Percentiles rank a stretch among this genome's conserved stretches.
These are phyloP conservation scores for Claviceps digitariae DNA, from an alignment of 2,329 filamentous ascomycete species.

Conservation along the genomic window DNA sequence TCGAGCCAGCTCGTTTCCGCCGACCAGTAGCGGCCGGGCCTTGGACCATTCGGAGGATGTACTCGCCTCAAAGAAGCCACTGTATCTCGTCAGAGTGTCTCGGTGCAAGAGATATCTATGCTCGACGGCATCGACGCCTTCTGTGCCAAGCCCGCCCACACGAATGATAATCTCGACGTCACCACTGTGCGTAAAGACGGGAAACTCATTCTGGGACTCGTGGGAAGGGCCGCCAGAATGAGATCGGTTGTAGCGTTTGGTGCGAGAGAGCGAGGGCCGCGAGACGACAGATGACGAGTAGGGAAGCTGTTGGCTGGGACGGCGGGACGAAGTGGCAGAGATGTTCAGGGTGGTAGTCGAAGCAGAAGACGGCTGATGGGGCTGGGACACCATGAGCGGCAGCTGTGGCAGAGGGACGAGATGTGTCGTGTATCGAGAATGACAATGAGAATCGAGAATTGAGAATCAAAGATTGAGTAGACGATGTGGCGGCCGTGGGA, in stretches of 20 bases:
- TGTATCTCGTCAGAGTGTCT: slow-evolving; percentile 78
- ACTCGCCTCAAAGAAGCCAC: slow-evolving; percentile 83
- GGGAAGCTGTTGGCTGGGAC: neutral
- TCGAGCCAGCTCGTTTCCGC: slow-evolving; percentile 35
- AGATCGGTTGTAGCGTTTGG: slow-evolving; percentile 66
- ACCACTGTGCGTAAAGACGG: slow-evolving; percentile 76
- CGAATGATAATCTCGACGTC: slow-evolving; percentile 82
- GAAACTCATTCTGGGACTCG: slow-evolving; percentile 77
- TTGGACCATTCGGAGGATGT: slow-evolving; percentile 62
- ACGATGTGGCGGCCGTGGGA: neutral
- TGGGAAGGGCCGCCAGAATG: slow-evolving; percentile 61
- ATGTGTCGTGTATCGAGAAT: neutral
- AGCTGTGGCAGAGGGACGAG: neutral
- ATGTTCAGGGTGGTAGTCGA: slow-evolving; percentile 1
- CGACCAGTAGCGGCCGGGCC: slow-evolving; percentile 14
- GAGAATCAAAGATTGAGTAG: neutral
- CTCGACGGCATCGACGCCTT: slow-evolving; percentile 38
- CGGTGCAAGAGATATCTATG: slow-evolving; percentile 79
- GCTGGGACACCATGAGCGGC: slow-evolving; percentile 48
- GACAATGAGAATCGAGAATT: neutral
- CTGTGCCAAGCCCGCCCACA: slow-evolving; percentile 41
- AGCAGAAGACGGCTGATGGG: slow-evolving; percentile 26
- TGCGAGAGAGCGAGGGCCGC: slow-evolving; percentile 43
- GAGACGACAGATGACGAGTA: slow-evolving; percentile 40
- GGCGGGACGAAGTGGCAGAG: slow-evolving; percentile 1